Evolutionary conservation across 345 rosid genomes (phyloP).

Genomic region (Populus tremula): DNA sequence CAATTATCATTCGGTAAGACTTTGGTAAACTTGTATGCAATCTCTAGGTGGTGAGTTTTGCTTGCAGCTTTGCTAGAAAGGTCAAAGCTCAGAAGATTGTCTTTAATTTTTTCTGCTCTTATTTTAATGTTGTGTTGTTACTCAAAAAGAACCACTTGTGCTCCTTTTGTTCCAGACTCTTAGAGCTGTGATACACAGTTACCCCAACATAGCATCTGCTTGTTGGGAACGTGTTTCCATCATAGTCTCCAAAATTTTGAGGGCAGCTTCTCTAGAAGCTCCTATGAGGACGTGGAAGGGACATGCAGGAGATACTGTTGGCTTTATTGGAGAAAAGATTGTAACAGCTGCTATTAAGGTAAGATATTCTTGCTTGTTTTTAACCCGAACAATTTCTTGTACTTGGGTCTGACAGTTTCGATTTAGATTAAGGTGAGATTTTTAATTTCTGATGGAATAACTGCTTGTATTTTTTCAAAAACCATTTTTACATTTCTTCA

Average conservation of each 20-base stretch:
- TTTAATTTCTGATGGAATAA: not conserved
- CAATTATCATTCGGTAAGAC: too few species aligned
- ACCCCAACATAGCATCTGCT: constrained; percentile 55
- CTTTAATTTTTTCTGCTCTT: not conserved
- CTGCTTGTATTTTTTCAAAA: not conserved
- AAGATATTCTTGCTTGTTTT: not conserved
- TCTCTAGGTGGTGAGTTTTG: not conserved
- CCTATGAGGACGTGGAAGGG: constrained; percentile 48
- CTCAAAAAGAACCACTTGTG: not conserved
- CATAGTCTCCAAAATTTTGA: constrained; percentile 50
- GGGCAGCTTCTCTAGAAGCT: constrained; percentile 43
- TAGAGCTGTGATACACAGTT: constrained; percentile 74
- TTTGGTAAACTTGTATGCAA: not conserved
- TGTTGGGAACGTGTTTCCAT: constrained; percentile 63
- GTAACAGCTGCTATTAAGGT: constrained; percentile 75
- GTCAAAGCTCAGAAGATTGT: not conserved
- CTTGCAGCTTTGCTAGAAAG: not conserved
- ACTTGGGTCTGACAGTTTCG: not conserved
- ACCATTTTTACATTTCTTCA: not conserved
- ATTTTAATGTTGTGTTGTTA: not conserved
- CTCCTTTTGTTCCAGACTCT: constrained; percentile 55
- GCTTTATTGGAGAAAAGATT: constrained; percentile 70
- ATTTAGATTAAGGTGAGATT: too few species aligned
- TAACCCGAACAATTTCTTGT: not conserved
- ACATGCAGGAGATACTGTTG: constrained; percentile 42